Evolutionary conservation across 768 basidiomycete genomes (phyloP), one percentile per base, ranked within the genome.

Genomic region (Crepidotus variabilis): DNA sequence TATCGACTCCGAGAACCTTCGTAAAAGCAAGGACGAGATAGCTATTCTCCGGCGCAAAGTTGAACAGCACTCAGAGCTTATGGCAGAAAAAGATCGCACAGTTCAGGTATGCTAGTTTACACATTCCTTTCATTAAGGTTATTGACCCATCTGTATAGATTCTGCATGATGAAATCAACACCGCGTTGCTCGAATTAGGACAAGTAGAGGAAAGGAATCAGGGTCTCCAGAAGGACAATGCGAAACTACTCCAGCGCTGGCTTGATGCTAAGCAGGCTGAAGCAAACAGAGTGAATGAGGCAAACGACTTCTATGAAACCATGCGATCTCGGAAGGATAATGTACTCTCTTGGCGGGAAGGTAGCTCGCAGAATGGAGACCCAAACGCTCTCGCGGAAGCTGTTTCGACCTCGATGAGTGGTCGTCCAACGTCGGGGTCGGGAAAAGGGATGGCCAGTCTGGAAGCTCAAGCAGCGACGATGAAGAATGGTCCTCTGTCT

Each of bases 231-330:
- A 89, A 88, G 64, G 96, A 99, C 70, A 99, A 99, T 64, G 94
- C 94, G 22, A 89, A 92, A 65, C 83, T 99, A 23, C 79, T 98
- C 1, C 94, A 97, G 69, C 88, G 96, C 16, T 99, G 97, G 96
- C 79, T 98, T 8, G 97, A 98, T 65, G 87, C 89, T 61, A 97
- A 97, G 73, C 93, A 97, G 68, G 75, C 79, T 11, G 94, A 95
- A 65, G 96, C 90, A 8, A 93, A 94, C 71, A 87, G 86, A 72
- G 91, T 99, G 90, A 98, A 98, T 72, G 90, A 91, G 64, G 92
- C 89, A 13, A 92, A 93, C 68, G 80, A 89, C 55, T 91, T 92
- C 69, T 94, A 94, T 65, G 91, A 94, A 69, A 86, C 88, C 62
- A 87, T 93, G 86, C 86, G 87, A 55, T 85, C 88, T 33, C 82